Percentiles rank a stretch among this genome's conserved stretches.
Conservation (phyloP, 768 basidiomycete genomes). For the Leucogyrophana mollusca region DNA sequence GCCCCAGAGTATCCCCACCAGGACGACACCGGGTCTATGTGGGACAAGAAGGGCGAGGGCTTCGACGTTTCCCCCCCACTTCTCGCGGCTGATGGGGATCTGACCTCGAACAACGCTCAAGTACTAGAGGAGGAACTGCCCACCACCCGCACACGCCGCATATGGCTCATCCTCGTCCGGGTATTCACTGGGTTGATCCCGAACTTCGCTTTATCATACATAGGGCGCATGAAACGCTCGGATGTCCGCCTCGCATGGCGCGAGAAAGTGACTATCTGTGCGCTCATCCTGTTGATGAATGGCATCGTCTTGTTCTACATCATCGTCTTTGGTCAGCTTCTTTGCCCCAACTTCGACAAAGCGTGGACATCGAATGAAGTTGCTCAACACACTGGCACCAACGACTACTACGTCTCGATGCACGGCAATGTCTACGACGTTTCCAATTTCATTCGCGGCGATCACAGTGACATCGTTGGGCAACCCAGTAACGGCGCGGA, state of each 20-base stretch:
- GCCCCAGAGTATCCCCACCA: conserved; percentile 35
- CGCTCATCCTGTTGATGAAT: conserved; percentile 55
- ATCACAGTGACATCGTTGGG: conserved; percentile 61
- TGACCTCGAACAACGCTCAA: conserved; percentile 43
- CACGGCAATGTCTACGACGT: conserved; percentile 63
- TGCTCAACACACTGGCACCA: conserved; percentile 44
- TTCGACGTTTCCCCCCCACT: conserved; percentile 28
- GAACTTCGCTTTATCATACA: conserved; percentile 40
- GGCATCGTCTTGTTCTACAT: conserved; percentile 62
- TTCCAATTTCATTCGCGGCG: conserved; percentile 54
- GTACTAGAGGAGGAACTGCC: conserved; percentile 54
- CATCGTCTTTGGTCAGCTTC: conserved; percentile 57
- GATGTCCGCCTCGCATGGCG: conserved; percentile 70
- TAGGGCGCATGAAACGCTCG: conserved; percentile 68
- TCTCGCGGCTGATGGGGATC: conserved; percentile 34
- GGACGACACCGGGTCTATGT: conserved; percentile 39
- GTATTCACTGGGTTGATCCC: conserved; percentile 57
- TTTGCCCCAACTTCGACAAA: conserved; percentile 62
- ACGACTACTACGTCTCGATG: conserved; percentile 64
- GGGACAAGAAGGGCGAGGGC: conserved; percentile 41
- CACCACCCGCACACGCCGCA: conserved; percentile 51
- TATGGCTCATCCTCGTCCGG: conserved; percentile 61
- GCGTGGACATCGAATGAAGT: conserved; percentile 56
- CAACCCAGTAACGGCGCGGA: conserved; percentile 47
- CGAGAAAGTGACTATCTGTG: conserved; percentile 65